These are phyloP conservation scores for Dioszegia aurantiaca DNA, from an alignment of 768 basidiomycete genomes.

Conservation along the genomic window DNA sequence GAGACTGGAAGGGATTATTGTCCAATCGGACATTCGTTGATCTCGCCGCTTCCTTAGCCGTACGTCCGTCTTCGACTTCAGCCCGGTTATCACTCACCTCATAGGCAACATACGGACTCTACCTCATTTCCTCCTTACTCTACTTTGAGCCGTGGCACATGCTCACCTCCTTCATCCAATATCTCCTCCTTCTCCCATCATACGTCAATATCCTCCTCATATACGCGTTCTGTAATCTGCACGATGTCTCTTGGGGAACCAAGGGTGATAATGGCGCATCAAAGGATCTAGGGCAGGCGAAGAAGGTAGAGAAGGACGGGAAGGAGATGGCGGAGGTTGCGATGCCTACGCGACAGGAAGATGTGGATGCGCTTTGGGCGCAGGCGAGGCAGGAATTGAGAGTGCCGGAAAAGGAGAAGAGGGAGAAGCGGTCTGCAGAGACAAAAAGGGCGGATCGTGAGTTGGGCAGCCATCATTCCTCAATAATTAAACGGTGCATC, in stretches of 20 bases:
- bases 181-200: conserved; percentile 49
- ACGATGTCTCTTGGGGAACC: conserved; percentile 86
- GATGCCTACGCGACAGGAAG: conserved; percentile 74
- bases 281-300: conserved; percentile 86
- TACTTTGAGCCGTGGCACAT: conserved; percentile 53
- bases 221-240: conserved; percentile 54
- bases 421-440: conserved; percentile 77
- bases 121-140: conserved; percentile 54
- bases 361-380: conserved; percentile 81
- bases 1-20: conserved; percentile 56
- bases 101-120: conserved; percentile 86
- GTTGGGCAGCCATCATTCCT: too few relatives aligned
- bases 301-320: conserved; percentile 79
- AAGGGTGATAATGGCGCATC: conserved; percentile 81
- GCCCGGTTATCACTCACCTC: conserved; percentile 19
- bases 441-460: conserved; percentile 75
- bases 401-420: conserved; percentile 66
- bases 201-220: conserved; percentile 52
- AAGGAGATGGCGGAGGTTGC: conserved; percentile 79
- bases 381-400: conserved; percentile 71
- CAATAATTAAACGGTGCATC: neutral
- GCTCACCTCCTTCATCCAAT: conserved; percentile 52
- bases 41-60: conserved; percentile 54
- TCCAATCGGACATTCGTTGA: conserved; percentile 68
- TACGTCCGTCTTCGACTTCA: conserved; percentile 16